Conservation (phyloP, 305 asterid species). For the Fraxinus platypoda region DNA sequence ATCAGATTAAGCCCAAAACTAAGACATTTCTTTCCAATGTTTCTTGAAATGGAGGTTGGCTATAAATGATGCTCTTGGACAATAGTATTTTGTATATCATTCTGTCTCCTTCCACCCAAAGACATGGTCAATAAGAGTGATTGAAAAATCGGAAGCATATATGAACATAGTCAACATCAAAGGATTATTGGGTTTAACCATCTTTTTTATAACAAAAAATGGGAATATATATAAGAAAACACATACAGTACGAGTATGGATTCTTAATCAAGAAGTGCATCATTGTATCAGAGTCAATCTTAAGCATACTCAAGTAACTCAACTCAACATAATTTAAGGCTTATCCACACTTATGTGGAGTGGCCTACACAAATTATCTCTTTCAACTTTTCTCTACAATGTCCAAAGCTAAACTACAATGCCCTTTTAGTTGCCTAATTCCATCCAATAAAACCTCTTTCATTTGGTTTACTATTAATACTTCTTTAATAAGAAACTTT, state of each 20-base stretch:
- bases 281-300: not conserved
- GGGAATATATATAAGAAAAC: not conserved
- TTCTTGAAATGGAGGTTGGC: not conserved
- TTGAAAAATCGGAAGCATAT: not conserved
- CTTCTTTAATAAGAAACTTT: not conserved
- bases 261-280: not conserved
- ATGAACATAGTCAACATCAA: not conserved
- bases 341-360: not conserved
- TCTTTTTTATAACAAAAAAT: not conserved
- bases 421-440: not conserved
- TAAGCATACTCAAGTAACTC: not conserved
- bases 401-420: not conserved
- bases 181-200: not conserved
- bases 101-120: not conserved
- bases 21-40: not conserved
- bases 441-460: not conserved
- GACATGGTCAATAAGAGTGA: not conserved
- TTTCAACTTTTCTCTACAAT: not conserved
- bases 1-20: not conserved
- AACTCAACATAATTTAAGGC: not conserved
- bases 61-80: not conserved
- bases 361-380: not conserved
- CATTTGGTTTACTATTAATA: not conserved
- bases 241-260: not conserved
- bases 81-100: not conserved